These are phyloP conservation scores for Trichoderma afroharzianum DNA, from an alignment of 2,329 filamentous ascomycete species.

Conservation along the genomic window DNA sequence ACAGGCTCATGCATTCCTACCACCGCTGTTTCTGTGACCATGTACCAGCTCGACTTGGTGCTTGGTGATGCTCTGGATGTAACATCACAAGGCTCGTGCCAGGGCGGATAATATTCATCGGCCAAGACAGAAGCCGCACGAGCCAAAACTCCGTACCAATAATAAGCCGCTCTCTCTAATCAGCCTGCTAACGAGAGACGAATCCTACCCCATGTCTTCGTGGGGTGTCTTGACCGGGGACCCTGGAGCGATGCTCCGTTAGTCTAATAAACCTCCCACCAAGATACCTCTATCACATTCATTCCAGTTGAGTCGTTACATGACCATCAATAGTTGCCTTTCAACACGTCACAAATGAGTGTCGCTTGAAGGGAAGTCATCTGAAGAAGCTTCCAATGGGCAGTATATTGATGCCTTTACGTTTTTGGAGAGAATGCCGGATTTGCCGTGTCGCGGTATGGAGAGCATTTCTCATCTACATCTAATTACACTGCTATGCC, in stretches of 20 bases:
- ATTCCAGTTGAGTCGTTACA: background rate
- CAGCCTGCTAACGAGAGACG: background rate
- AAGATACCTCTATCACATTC: background rate
- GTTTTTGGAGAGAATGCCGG: background rate
- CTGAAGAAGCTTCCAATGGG: background rate
- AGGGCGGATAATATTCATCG: background rate
- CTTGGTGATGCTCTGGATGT: slow-evolving; percentile 1
- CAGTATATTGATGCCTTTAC: background rate
- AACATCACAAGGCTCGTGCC: background rate
- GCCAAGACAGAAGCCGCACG: background rate
- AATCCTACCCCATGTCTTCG: background rate
- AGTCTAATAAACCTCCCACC: background rate
- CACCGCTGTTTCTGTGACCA: background rate
- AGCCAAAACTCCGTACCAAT: background rate
- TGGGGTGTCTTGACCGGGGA: background rate
- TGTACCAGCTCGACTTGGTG: background rate
- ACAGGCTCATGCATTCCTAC: background rate
- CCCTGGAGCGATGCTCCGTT: background rate
- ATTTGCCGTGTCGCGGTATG: background rate
- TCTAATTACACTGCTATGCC: slow-evolving; percentile 1
- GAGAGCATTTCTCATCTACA: background rate
- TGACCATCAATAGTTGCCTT: background rate
- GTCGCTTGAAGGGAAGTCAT: background rate
- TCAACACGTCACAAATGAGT: background rate
- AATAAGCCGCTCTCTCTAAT: background rate